Conservation (phyloP, 176 grass and related monocot genomes). For the Hordeum marinum region DNA sequence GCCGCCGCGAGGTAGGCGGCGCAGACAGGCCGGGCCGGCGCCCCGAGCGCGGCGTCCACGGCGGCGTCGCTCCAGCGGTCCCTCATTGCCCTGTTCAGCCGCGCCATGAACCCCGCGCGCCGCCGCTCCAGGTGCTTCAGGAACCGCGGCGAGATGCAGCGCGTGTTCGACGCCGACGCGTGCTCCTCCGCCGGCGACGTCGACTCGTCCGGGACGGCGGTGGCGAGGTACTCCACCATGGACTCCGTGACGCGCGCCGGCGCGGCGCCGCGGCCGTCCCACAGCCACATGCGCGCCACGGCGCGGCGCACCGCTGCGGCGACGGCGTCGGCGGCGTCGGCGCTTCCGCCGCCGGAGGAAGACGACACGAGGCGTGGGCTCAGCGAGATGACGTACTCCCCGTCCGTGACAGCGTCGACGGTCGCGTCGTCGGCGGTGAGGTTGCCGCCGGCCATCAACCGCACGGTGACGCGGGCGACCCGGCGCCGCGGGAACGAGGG, state of each 20-base stretch:
- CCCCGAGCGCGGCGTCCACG: slow-evolving; percentile 46
- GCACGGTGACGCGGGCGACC: slow-evolving; percentile 49
- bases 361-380: slow-evolving; percentile 37
- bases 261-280: slow-evolving; percentile 42
- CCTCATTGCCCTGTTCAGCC: slow-evolving; percentile 71
- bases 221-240: slow-evolving; percentile 54
- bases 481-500: slow-evolving; percentile 42
- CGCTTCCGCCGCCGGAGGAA: background rate
- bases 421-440: slow-evolving; percentile 17
- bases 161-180: background rate
- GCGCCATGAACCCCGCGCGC: slow-evolving; percentile 44
- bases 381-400: slow-evolving; percentile 45
- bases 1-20: slow-evolving; percentile 4
- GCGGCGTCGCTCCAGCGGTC: slow-evolving; percentile 54
- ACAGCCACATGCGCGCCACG: slow-evolving; percentile 64
- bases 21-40: slow-evolving; percentile 17
- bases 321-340: background rate
- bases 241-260: slow-evolving; percentile 37
- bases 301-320: slow-evolving; percentile 40
- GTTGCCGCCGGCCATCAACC: slow-evolving; percentile 22
- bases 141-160: slow-evolving; percentile 32
- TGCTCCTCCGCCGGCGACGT: background rate
- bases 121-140: slow-evolving; percentile 46
- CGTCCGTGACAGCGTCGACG: background rate
- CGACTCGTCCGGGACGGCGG: background rate